Evolutionary conservation across 2,329 filamentous ascomycete species (phyloP).

Genomic region (Exophiala alcalophila): DNA sequence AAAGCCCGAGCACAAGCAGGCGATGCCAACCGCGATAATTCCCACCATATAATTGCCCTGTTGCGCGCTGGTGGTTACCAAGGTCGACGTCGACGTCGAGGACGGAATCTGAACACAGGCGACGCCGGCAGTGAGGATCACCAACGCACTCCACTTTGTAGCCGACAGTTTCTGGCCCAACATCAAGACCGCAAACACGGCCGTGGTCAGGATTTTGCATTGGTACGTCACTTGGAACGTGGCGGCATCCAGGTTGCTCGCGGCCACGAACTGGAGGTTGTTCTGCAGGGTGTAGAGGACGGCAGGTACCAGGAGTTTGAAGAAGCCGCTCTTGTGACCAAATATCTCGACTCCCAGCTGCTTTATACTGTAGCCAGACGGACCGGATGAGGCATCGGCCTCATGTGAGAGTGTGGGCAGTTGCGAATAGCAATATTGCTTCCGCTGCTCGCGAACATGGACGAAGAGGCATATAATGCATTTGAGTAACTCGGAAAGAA

Average conservation of each 20-base stretch:
- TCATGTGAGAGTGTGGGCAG: slow-evolving; percentile 17
- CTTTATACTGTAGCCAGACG: slow-evolving; percentile 66
- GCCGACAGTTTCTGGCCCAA: slow-evolving; percentile 67
- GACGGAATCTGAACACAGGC: slow-evolving; percentile 78
- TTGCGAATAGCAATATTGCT: slow-evolving; percentile 10
- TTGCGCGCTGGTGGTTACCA: slow-evolving; percentile 51
- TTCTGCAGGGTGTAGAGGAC: slow-evolving; percentile 88
- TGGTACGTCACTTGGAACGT: slow-evolving; percentile 94
- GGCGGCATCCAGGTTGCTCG: slow-evolving; percentile 85
- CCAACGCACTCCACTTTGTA: slow-evolving; percentile 76
- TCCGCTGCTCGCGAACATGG: slow-evolving; percentile 67
- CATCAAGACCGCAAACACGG: slow-evolving; percentile 78
- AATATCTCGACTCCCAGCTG: slow-evolving; percentile 80
- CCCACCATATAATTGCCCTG: slow-evolving; percentile 49
- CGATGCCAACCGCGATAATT: slow-evolving; percentile 67
- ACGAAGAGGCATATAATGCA: slow-evolving; percentile 79
- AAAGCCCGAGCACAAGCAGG: slow-evolving; percentile 76
- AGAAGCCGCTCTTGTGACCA: slow-evolving; percentile 72
- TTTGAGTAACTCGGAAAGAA: slow-evolving; percentile 90
- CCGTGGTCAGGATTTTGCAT: slow-evolving; percentile 87
- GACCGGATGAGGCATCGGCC: slow-evolving; percentile 31
- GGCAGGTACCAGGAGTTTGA: slow-evolving; percentile 84
- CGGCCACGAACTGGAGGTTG: slow-evolving; percentile 82
- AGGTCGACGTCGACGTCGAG: slow-evolving; percentile 54
- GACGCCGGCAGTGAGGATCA: slow-evolving; percentile 77